Evolutionary conservation across 1,284 basidiomycete genomes (phyloP).

Genomic region (Trametes polyzona): DNA sequence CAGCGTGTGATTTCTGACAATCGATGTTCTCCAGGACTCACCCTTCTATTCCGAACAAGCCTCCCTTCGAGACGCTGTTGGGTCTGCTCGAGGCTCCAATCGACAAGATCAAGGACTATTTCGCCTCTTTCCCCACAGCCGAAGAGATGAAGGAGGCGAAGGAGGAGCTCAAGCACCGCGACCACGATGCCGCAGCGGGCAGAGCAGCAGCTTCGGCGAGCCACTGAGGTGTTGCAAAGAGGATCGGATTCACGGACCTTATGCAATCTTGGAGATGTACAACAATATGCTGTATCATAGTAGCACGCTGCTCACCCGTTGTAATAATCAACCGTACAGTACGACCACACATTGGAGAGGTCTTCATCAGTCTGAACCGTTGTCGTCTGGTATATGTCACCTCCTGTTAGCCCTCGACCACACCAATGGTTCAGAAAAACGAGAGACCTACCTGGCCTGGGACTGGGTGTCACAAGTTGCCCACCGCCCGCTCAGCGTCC

Average conservation of each 20-base stretch:
- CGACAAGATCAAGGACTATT: slow-evolving; percentile 64
- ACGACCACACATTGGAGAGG: no score
- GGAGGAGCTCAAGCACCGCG: slow-evolving; percentile 34
- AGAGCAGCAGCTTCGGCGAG: slow-evolving; percentile 2
- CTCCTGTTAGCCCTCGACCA: neutral
- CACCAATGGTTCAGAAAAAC: no score
- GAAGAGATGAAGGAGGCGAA: slow-evolving; percentile 52
- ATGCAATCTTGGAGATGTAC: neutral
- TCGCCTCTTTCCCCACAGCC: slow-evolving; percentile 58
- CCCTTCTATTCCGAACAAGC: slow-evolving; percentile 55
- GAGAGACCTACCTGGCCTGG: no score
- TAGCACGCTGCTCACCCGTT: neutral
- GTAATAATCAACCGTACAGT: neutral
- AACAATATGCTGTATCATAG: neutral
- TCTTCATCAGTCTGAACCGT: no score
- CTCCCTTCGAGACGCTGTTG: slow-evolving; percentile 64
- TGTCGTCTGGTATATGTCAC: no score
- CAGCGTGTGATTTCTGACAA: no score
- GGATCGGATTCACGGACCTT: neutral
- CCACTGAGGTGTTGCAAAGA: neutral
- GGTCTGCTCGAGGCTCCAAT: slow-evolving; percentile 60
- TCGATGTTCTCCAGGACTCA: slow-evolving; percentile 44
- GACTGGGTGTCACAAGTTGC: neutral
- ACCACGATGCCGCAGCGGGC: slow-evolving; percentile 34
- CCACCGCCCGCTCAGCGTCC: neutral